Evolutionary conservation across 768 basidiomycete species (phyloP), one percentile per base, ranked within the genome.

Genomic region (Mycena latifolia): DNA sequence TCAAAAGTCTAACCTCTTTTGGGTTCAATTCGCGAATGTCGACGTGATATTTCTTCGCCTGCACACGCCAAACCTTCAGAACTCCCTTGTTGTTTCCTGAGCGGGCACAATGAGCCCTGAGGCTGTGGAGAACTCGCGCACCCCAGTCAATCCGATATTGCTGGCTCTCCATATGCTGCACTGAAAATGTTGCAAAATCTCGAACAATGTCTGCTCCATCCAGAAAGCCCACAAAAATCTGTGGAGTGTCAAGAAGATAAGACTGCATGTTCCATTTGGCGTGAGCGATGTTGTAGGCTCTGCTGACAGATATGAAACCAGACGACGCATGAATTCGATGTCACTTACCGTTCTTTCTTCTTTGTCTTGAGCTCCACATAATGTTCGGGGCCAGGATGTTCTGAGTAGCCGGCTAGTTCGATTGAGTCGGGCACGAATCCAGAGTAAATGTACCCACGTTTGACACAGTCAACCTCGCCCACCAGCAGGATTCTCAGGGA

Each of bases 401-500:
- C 15, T 4, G 22, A 15, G 24, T 67, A 67, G 2, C 47, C 61
- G 6, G 48, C 66, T 67, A 5, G n/a, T n/a, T n/a, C 33, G 2
- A 24, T 35, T 47, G 9, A 46, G 25, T 35, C 5, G 5, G 14
- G 18, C 17, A 5, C 48, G 2, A 28, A 22, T 18, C 1, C 20
- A 33, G 0, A 29, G 4, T 6, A n/a, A n/a, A n/a, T 18, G 5
- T 50, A 24, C 27, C 3, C 61, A 63, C 66, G 8, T 39, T 63
- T 58, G 35, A 67, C 66, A 14, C 66, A 67, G 37, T 67, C 66
- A 10, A 67, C 66, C 28, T 67, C 66, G 6, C 66, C 66, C 20
- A 63, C 66, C 5, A 67, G 46, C 8, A 67, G 28, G 3, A 67
- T 29, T 1, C 55, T 67, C 8, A 67, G 33, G 9, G 61, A 47